Evolutionary conservation across 2,329 filamentous ascomycete genomes (phyloP), one percentile per base, ranked within the genome.

Genomic region (Xylaria sp.): DNA sequence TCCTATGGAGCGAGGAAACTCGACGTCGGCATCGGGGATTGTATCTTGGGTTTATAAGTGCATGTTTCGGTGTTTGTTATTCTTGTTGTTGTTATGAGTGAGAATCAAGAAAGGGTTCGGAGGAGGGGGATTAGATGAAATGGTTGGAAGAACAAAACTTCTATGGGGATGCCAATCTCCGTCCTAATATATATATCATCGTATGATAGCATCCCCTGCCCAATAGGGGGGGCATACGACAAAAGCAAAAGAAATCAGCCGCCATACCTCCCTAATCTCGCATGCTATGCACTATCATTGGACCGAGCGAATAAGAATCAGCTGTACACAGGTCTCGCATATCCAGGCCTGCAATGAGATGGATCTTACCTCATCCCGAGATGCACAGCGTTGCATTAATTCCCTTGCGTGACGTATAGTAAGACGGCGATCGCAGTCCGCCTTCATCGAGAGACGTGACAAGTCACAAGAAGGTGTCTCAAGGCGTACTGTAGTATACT

Each of bases 241-340:
- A 62, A 62, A 56, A 64, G 66, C 18, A 58, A 63, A 66, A 67
- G 39, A 25, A 28, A 51, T 41, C 64, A 61, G 60, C 59, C 55
- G 64, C 37, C 55, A 69, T 52, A n/a, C 57, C 39, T 50, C 15
- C 15, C 13, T 58, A 63, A 70, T 70, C 55, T 65, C 56, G 50
- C 60, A 25, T 62, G 52, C 50, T 41, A 62, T 70, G 61, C 60
- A 37, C 15, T 4, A 39, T 34, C 34, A 18, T n/a, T 12, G 10
- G 31, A 9, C 44, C 44, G 31, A 48, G 61, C 68, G 65, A 70
- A 70, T 70, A 20, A 58, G 67, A 60, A 66, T 34, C 3, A 13
- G 18, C 2, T 6, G 1, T n/a, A 55, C 20, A 44, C 25, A 34
- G 23, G 18, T 39, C 57, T 39, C 41, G 34, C 28, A 63, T 44